Conservation (phyloP, 495 filamentous ascomycete species). For the Achaetomiella virescens region DNA sequence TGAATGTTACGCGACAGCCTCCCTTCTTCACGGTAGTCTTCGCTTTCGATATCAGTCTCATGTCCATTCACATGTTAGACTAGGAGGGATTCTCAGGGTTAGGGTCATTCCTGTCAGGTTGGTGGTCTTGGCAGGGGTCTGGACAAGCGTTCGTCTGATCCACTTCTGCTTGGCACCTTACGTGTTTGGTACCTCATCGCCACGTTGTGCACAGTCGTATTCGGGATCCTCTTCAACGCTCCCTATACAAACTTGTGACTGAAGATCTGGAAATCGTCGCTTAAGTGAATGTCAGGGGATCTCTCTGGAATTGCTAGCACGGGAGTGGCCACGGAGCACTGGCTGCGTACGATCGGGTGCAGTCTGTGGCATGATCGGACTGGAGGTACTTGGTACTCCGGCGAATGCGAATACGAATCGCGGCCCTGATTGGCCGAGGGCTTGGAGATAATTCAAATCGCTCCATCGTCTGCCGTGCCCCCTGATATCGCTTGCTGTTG, state of each 20-base stretch:
- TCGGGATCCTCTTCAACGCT: not conserved
- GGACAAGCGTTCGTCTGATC: not conserved
- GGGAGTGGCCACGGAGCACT: slow-evolving; percentile 13
- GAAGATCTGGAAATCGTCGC: not conserved
- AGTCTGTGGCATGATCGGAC: slow-evolving; percentile 18
- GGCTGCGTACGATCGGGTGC: slow-evolving; percentile 8
- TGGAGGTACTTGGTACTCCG: slow-evolving; percentile 5
- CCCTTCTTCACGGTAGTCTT: too few relatives aligned
- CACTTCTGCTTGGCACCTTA: not conserved
- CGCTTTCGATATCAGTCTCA: too few relatives aligned
- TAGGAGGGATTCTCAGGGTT: not conserved
- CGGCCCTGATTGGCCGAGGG: slow-evolving; percentile 18
- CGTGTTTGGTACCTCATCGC: not conserved
- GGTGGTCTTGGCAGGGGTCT: slow-evolving; percentile 1
- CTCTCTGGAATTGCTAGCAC: not conserved
- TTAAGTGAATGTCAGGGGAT: not conserved
- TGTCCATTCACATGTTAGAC: too few relatives aligned
- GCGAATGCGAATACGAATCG: slow-evolving; percentile 30
- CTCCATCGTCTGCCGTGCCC: slow-evolving; percentile 9
- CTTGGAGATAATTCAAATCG: not conserved
- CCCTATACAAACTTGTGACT: not conserved
- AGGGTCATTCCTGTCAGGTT: not conserved
- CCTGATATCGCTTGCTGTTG: not conserved
- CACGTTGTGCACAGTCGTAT: not conserved
- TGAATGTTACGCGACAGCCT: not conserved